These are phyloP conservation scores for Nothopassalora personata DNA, from an alignment of 2,329 filamentous ascomycete species.

Conservation along the genomic window DNA sequence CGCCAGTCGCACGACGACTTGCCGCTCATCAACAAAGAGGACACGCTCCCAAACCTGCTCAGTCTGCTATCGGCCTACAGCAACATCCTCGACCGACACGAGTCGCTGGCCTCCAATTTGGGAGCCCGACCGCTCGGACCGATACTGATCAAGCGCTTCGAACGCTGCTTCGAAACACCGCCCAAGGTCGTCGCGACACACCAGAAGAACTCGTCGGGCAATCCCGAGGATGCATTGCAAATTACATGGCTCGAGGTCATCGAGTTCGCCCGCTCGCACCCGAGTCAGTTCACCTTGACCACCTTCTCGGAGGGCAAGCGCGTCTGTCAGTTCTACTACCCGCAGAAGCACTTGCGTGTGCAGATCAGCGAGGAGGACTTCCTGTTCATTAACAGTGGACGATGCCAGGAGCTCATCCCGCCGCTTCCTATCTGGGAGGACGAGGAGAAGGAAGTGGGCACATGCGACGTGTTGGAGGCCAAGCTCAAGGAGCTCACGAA, in stretches of 20 bases:
- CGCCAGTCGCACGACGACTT: conserved; percentile 58
- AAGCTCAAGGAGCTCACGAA: conserved; percentile 72
- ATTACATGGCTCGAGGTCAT: conserved; percentile 84
- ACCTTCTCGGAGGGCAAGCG: conserved; percentile 63
- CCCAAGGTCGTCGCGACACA: conserved; percentile 62
- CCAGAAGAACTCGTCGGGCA: conserved; percentile 32
- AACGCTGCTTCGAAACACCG: conserved; percentile 76
- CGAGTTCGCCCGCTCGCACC: conserved; percentile 74
- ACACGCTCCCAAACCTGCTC: conserved; percentile 69
- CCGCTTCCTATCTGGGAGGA: conserved; percentile 78
- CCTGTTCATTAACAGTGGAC: conserved; percentile 74
- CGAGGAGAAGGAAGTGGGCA: conserved; percentile 77
- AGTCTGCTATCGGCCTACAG: conserved; percentile 73
- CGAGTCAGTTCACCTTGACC: conserved; percentile 68
- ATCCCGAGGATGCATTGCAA: conserved; percentile 37
- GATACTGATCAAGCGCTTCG: conserved; percentile 78
- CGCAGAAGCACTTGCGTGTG: conserved; percentile 69
- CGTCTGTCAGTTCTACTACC: conserved; percentile 68
- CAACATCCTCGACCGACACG: conserved; percentile 76
- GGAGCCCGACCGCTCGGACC: conserved; percentile 78
- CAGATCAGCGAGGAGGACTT: conserved; percentile 88
- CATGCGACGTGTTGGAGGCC: conserved; percentile 76
- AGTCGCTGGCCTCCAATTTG: conserved; percentile 79
- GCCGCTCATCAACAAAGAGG: conserved; percentile 58
- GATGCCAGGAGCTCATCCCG: conserved; percentile 75